Base-by-base conservation (phyloP, 2,329 filamentous ascomycete species). In the Pezicula rhizophila region DNA sequence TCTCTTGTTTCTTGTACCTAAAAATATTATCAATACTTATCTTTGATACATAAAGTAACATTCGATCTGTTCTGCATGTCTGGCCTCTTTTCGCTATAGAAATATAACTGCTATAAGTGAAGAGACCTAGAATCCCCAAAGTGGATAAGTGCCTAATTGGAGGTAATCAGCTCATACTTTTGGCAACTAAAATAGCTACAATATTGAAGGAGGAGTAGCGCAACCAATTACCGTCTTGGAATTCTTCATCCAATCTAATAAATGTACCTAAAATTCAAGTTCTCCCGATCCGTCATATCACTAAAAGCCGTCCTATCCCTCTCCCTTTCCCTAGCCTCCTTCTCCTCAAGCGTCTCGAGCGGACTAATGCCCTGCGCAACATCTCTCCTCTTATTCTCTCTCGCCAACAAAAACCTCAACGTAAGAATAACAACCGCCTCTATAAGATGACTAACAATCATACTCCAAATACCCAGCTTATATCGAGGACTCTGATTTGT, bases 401-500 rank as follows among this genome's bases (percentile, higher is more conserved):
- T 66, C 14, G 57, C 66, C 18, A 72, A 67, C 2, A 66, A 56
- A 28, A 64, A 65, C 2, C 70, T 63, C 25, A 73, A 64, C 7
- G 66, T 59, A 34, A 72, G 63, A 34, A 73, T 68, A 2, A 71
- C 57, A 4, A 52, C 51, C 1, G 71, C 53, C 51, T 73, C 69
- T 4, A 70, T 52, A 28, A 66, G 65, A 57, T 71, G 67, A 17
- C 67, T 62, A 2, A 70, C 66, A 14, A 74, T 62, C n/a, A 73
- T 71, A 7, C 70, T 72, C 11, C 66, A 66, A 35, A 73, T 70
- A 5, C 69, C 70, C 0, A 69, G 61, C 14, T 58, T 60, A 33
- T 72, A 72, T 5, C 62, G 61, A 2, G 69, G 70, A 4, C 69
- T 67, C 52, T 84, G 77, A 17, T 69, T 59, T 0, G 71, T 64